phyloP scores from a whole-genome alignment of 2,329 filamentous ascomycete genomes.

The Shiraia sp. region DNA sequence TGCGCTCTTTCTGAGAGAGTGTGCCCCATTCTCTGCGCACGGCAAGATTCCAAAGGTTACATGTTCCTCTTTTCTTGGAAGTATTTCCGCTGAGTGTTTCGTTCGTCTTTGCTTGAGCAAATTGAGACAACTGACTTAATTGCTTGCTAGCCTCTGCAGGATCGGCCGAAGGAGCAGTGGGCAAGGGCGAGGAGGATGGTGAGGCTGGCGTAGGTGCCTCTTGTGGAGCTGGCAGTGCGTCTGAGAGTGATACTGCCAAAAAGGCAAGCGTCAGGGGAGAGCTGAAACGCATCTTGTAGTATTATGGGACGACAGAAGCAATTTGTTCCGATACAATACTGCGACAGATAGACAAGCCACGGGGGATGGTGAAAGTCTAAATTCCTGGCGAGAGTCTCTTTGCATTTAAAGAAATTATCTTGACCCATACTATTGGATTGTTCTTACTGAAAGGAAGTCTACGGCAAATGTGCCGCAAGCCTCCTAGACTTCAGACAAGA shows the following conservation, averaged over 20 bases:
- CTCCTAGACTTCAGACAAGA: no score
- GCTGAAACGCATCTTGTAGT: constrained; percentile 30
- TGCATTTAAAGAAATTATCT: neutral
- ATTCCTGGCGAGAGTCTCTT: neutral
- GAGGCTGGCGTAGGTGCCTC: constrained; percentile 9
- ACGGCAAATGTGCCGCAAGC: no score
- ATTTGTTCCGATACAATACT: neutral
- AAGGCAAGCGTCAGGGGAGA: constrained; percentile 25
- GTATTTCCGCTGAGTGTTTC: constrained; percentile 16
- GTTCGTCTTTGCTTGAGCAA: constrained; percentile 24
- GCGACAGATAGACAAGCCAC: neutral
- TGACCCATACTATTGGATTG: neutral
- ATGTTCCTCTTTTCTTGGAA: constrained; percentile 24
- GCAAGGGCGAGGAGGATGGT: constrained; percentile 14
- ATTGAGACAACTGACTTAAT: constrained; percentile 24
- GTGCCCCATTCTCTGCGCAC: constrained; percentile 33
- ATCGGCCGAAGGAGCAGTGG: constrained; percentile 23
- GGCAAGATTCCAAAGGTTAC: constrained; percentile 28
- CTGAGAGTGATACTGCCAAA: constrained; percentile 25
- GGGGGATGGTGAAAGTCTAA: constrained; percentile 2
- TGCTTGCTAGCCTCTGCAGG: constrained; percentile 27
- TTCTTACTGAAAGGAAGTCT: no score
- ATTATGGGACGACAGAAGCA: constrained; percentile 1
- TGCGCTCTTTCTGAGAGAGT: constrained; percentile 33
- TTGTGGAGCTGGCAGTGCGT: constrained; percentile 29